Percentiles rank a stretch among this genome's conserved stretches.
phyloP scores from a whole-genome alignment of 1,139 yeast genomes.

The Suhomyces panamericanus region DNA sequence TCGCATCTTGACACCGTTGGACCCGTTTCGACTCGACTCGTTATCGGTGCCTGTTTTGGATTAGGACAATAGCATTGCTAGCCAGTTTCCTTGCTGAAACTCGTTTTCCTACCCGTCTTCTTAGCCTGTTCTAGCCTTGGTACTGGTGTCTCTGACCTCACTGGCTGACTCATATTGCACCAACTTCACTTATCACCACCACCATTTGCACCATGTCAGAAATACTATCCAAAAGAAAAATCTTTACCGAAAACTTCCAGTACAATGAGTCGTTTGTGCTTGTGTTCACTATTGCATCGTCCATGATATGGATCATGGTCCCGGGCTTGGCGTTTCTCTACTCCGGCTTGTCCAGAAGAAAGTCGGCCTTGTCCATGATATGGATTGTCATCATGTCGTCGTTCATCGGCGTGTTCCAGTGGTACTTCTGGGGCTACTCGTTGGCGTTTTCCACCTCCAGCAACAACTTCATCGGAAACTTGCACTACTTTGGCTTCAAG shows the following conservation, averaged over 20 bases:
- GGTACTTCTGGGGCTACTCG: conserved; percentile 99
- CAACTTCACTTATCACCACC: too few species aligned
- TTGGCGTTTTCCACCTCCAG: conserved; percentile 82
- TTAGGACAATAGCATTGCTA: too few species aligned
- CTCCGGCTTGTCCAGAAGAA: conserved; percentile 89
- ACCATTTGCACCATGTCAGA: neutral
- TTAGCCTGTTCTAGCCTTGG: neutral
- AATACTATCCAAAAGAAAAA: conserved; percentile 25
- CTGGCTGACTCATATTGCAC: neutral
- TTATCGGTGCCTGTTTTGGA: too few species aligned
- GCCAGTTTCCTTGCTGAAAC: too few species aligned
- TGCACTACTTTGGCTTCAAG: conserved; percentile 78
- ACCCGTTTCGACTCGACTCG: too few species aligned
- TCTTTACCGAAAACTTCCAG: conserved; percentile 40
- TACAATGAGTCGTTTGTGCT: conserved; percentile 48
- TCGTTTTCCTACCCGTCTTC: too few species aligned
- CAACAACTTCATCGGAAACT: conserved; percentile 83
- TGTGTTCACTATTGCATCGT: conserved; percentile 56
- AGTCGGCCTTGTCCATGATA: conserved; percentile 84
- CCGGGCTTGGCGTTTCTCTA: conserved; percentile 94
- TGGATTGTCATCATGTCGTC: conserved; percentile 80
- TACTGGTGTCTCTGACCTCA: neutral
- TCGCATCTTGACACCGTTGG: too few species aligned
- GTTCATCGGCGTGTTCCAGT: conserved; percentile 79
- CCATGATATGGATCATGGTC: conserved; percentile 86